These are phyloP conservation scores for Tuber aestivum DNA, from an alignment of 495 filamentous ascomycete genomes.

Conservation along the genomic window DNA sequence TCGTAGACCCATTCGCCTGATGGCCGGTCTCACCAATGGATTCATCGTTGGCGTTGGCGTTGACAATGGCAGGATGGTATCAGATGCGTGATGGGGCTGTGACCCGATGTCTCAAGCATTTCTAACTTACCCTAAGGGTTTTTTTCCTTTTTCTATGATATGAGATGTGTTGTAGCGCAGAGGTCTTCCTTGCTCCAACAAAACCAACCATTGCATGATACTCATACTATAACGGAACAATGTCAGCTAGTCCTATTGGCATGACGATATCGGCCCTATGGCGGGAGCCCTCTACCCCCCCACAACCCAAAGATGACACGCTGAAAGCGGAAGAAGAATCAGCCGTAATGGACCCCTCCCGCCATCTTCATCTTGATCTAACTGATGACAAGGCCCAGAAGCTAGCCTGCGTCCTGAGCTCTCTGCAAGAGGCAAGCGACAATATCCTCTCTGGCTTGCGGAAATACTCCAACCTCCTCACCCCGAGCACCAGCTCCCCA, in stretches of 20 bases:
- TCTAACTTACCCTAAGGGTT: background rate
- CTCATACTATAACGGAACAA: background rate
- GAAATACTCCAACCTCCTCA: conserved; percentile 77
- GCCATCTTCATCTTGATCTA: conserved; percentile 1
- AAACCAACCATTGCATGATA: no score
- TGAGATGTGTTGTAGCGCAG: background rate
- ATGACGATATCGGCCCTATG: conserved; percentile 11
- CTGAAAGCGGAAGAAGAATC: conserved; percentile 33
- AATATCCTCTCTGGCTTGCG: conserved; percentile 77
- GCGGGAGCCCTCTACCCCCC: conserved; percentile 29
- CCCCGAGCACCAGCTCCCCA: conserved; percentile 65
- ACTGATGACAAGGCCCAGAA: conserved; percentile 50
- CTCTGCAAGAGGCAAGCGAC: conserved; percentile 69
- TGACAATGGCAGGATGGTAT: background rate
- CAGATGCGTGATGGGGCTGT: background rate
- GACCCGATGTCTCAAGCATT: background rate
- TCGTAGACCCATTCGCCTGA: background rate
- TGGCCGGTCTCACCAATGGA: background rate
- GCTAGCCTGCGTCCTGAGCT: conserved; percentile 76
- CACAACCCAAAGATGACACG: conserved; percentile 15
- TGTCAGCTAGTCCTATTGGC: background rate
- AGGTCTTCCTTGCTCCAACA: background rate
- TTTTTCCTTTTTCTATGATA: no score
- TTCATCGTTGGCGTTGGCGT: background rate
- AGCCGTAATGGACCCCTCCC: conserved; percentile 23